Evolutionary conservation across 495 filamentous ascomycete species (phyloP).

Genomic region (Ascobolus immersus): DNA sequence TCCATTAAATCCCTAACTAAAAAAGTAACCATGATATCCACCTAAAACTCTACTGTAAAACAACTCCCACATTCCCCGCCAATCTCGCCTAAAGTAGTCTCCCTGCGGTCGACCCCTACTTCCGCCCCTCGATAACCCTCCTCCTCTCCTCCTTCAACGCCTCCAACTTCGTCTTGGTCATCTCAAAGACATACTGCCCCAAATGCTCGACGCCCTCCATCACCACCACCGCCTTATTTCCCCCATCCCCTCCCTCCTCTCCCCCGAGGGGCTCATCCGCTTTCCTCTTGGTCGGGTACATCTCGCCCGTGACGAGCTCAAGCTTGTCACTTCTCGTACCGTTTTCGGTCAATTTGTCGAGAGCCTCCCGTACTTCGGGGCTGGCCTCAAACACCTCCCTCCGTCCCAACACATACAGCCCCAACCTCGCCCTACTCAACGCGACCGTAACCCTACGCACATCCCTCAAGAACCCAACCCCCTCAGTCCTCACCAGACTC

Average conservation of each 20-base stretch:
- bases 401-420: conserved; percentile 79
- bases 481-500: conserved; percentile 64
- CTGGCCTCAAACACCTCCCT: conserved; percentile 72
- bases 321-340: conserved; percentile 46
- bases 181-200: conserved; percentile 91
- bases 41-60: no score
- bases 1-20: no score
- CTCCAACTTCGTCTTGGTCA: conserved; percentile 65
- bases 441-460: conserved; percentile 85
- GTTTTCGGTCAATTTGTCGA: conserved; percentile 39
- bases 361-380: conserved; percentile 66
- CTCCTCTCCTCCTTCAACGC: conserved; percentile 27
- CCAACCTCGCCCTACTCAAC: conserved; percentile 77
- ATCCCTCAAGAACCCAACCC: conserved; percentile 82
- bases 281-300: conserved; percentile 45
- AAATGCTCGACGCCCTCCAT: conserved; percentile 90
- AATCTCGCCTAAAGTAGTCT: no score
- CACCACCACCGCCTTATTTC: conserved; percentile 18
- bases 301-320: conserved; percentile 54
- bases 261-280: conserved; percentile 32
- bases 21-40: no score
- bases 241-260: conserved; percentile 21
- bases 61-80: no score
- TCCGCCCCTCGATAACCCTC: conserved; percentile 17
- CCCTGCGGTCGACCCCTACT: no score